Base-by-base conservation (phyloP, 768 basidiomycete genomes). In the Panaeolus papilionaceus region DNA sequence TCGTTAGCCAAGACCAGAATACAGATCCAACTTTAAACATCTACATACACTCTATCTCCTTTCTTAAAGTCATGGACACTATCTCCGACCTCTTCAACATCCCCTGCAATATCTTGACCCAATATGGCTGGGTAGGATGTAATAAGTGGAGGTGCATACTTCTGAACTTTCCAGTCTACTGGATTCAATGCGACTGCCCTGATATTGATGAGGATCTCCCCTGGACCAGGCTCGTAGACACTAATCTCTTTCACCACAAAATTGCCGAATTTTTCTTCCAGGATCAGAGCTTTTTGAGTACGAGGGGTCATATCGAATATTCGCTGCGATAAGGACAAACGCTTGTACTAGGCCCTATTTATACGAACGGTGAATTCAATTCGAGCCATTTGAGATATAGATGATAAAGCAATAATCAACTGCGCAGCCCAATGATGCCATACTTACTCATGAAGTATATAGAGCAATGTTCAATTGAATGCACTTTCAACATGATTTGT, bases 111-210 rank as follows among this genome's bases (percentile, higher is more conserved):
- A 54, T 89, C 87, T 14, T 72, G 75, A 0, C 88, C 88, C 0
- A 84, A 68, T 0, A 88, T 75, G 3, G 78, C 79, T 6, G 85
- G 88, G 68, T 76, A 87, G n/a, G 77, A 70, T 28, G 79, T 76
- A 45, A 82, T 72, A 65, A 80, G 16, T n/a, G 20, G 79, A 26
- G 77, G 69, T 1, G 78, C 80, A 62, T 76, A 77, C 58, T 75
- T 80, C 66, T 84, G 84, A 33, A 86, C 78, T 71, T 85, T 86
- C 75, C 84, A 85, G 67, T 89, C 88, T 44, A 82, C 68, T 9
- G 86, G 87, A 70, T 87, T 86, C 10, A 88, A 77, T 2, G 78
- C 82, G 4, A 75, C 71, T 0, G 82, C 70, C 44, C 79, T 70
- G 61, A 84, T 65, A 67, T 81, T 79, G 65, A 86, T 75, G 63